phyloP scores from a whole-genome alignment of 2,329 filamentous ascomycete species.

The Zymoseptoria ardabiliae region DNA sequence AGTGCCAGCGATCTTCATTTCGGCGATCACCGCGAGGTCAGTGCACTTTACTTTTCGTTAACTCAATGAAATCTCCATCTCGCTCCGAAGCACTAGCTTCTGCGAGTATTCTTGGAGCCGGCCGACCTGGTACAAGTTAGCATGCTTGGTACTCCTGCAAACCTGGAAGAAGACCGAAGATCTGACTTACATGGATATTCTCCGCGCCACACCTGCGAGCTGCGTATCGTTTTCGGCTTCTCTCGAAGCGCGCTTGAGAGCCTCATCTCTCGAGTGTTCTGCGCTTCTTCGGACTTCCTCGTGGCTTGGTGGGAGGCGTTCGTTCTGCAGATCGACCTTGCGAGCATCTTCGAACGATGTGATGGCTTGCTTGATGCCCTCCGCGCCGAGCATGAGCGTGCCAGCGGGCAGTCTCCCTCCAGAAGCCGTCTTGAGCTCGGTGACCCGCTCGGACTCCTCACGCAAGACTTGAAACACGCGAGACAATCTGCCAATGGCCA shows the following conservation, averaged over 20 bases:
- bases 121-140: constrained; percentile 12
- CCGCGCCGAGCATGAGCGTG: constrained; percentile 94
- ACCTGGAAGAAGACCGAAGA: constrained; percentile 9
- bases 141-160: constrained; percentile 8
- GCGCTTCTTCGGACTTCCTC: constrained; percentile 83
- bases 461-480: constrained; percentile 97
- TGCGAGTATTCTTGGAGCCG: constrained; percentile 10
- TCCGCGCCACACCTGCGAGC: constrained; percentile 75
- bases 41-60: background rate
- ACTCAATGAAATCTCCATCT: background rate
- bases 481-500: constrained; percentile 91
- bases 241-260: constrained; percentile 74
- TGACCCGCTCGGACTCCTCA: constrained; percentile 94
- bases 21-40: background rate
- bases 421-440: constrained; percentile 92
- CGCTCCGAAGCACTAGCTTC: background rate
- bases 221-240: constrained; percentile 91
- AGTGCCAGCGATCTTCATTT: background rate
- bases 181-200: constrained; percentile 84
- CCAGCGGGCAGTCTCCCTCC: constrained; percentile 88
- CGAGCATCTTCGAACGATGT: constrained; percentile 92
- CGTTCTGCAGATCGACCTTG: constrained; percentile 96
- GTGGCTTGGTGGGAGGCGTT: constrained; percentile 82
- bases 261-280: constrained; percentile 72
- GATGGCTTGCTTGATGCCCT: constrained; percentile 98